Base-by-base conservation (phyloP, 1,139 yeast species). In the Candida mesenterica region DNA sequence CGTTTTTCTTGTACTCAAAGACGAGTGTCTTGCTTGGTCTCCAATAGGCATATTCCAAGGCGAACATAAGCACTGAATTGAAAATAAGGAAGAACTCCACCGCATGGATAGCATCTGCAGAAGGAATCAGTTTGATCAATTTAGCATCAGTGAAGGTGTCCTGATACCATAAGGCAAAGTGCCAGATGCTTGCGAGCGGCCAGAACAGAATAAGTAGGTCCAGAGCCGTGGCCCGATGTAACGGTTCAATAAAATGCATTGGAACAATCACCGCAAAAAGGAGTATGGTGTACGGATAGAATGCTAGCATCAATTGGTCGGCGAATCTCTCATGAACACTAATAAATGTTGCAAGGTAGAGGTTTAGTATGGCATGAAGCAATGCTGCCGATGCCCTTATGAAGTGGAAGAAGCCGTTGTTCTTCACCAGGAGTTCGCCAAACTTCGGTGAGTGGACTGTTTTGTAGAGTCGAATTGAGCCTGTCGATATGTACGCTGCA, bases 181-280 rank as follows among this genome's bases (percentile, higher is more conserved):
- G 55, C 16, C 62, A 31, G 4, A 58, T 8, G 1, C 57, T 43
- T 9, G 59, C 49, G 4, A 53, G 15, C 1, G 73, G 71, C 79
- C 79, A 74, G 41, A 58, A 72, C n/a, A 61, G 42, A 4, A 72
- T 43, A 20, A 71, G 46, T 1, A 62, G 46, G 8, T 61, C 68
- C 15, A 55, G 50, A 8, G 72, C 70, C 4, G 61, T 53, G 5
- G 66, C 53, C 4, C 51, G 42, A 18, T 57, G 57, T 5, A 58
- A 45, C 3, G 61, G 48, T 48, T 74, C 79, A 9, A 68, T 38
- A 3, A 57, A n/a, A 43, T 73, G 77, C 16, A 73, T 49, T 0
- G 77, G 77, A 0, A 61, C 32, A 2, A 69, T 48, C 2, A 61
- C 43, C 0, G 45, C 24, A 1, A 47, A n/a, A 3, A 59, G 39